Base-by-base conservation (phyloP, 1,139 yeast genomes). In the Blastobotrys buckinghamii region DNA sequence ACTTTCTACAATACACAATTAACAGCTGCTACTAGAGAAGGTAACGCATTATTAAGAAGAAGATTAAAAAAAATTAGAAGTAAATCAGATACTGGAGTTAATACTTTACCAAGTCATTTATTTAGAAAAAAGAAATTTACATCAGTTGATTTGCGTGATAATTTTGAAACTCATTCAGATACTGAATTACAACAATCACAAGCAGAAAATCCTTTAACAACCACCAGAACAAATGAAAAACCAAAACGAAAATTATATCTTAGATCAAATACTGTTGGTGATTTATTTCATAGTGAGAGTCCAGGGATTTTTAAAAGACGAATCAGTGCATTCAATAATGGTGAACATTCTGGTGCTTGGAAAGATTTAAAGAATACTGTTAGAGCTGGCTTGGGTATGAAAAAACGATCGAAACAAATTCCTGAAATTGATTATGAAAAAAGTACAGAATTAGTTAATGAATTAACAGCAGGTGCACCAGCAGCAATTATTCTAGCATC, bases 401-500 rank as follows among this genome's bases (percentile, higher is more conserved):
- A 53, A 39, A 62, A 58, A 47, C 54, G 58, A 17, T 62, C 59
- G 19, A 59, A 58, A 47, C 53, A 50, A 7, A 50, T 51, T 15
- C 61, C 60, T 9, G 60, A 56, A 42, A 55, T 53, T 32, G 62
- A 61, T 12, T 55, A 68, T 50, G 60, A 73, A 51, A 72, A 86
- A 55, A 88, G 94, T 0, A 78, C 81, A 12, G 78, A 74, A 49
- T 70, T 88, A 49, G 70, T 89, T 5, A 77, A 79, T 17, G 78
- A 87, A 40, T 70, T 89, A 52, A 59, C 78, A 1, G 72, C 87
- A 7, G 96, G 87, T n/a, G 75, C 84, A 5, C 95, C 97, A 0
- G 85, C 92, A 4, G 84, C 88, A 0, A 71, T 86, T 51, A 73
- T 89, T 48, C 73, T 89, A 15, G 90, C 94, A 1, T 79, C 95